Conservation (phyloP, 2,329 filamentous ascomycete genomes). For the Tympanopsis confertula region DNA sequence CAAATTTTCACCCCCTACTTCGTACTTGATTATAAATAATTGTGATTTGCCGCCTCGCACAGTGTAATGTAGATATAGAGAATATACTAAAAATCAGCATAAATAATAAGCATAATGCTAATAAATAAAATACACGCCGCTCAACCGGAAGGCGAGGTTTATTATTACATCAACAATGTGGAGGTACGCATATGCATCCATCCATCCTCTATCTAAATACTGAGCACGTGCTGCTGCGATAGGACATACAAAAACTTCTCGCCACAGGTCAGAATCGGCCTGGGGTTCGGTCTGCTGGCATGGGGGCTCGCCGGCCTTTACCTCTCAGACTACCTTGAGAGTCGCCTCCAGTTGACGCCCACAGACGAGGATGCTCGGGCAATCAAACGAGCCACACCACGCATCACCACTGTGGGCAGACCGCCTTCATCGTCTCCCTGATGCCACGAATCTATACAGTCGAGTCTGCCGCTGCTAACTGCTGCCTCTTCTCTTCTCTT, state of each 20-base stretch:
- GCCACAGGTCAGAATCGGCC: slow-evolving; percentile 55
- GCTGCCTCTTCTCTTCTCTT: background rate
- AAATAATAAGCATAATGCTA: too few relatives aligned
- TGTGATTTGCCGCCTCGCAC: too few relatives aligned
- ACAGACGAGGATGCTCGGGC: slow-evolving; percentile 62
- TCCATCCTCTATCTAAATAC: too few relatives aligned
- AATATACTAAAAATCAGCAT: too few relatives aligned
- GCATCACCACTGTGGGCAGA: slow-evolving; percentile 47
- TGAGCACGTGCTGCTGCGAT: too few relatives aligned
- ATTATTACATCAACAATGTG: too few relatives aligned
- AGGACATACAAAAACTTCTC: slow-evolving; percentile 64
- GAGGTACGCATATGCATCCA: too few relatives aligned
- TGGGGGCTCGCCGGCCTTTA: slow-evolving; percentile 70
- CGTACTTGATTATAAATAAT: too few relatives aligned
- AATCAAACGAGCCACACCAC: slow-evolving; percentile 49
- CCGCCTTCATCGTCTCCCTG: slow-evolving; percentile 12
- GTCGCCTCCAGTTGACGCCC: slow-evolving; percentile 60
- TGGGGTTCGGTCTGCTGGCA: slow-evolving; percentile 64
- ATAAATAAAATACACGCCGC: too few relatives aligned
- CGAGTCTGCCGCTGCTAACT: background rate
- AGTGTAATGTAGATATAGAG: too few relatives aligned
- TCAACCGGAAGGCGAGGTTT: too few relatives aligned
- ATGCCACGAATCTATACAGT: background rate
- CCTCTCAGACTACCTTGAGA: slow-evolving; percentile 61
- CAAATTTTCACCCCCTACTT: too few relatives aligned